Evolutionary conservation across 2,329 filamentous ascomycete genomes (phyloP), one percentile per base, ranked within the genome.

Genomic region (Zasmidium cellare): DNA sequence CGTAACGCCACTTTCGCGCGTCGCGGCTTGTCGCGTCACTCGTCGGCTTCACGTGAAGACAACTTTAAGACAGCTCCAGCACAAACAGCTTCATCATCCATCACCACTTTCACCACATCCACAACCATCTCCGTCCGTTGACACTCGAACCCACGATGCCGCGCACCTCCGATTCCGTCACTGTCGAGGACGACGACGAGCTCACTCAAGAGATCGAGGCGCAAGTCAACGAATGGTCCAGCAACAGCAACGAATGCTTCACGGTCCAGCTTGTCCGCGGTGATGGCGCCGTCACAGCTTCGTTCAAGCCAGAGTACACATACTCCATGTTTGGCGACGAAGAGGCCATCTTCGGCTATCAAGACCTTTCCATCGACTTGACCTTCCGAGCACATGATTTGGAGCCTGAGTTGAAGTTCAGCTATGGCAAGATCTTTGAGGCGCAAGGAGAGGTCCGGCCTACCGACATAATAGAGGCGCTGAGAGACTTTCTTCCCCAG

Each of bases 291-390:
- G 79, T 79, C 38, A 55, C 56, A 12, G 55, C 59, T 9, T 51
- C 65, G 3, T 97, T 99, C 74, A 82, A 90, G 60, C 96, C 94
- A 0, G 84, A 85, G 70, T 96, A 92, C 73, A 97, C 93, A 18
- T 96, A 97, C 74, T 80, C 91, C 1, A 89, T 99, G 63, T 97
- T 97, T 67, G 91, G 91, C 69, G 89, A 97, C n/a, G 88, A 94
- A 9, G 92, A 99, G 75, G 84, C 83, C 25, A 93, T 97, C 63
- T 92, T 96, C 67, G 93, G 93, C 38, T 96, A 97, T 79, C 87
- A 91, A 72, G 86, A 86, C 54, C 82, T 96, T 55, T 85, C 86
- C 63, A 87, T 97, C 70, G 84, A 85, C 62, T 77, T 97, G 55
- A 85, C 85, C 61, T 87, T 88, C 65, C 81, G 82, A 31, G 83